phyloP scores from a whole-genome alignment of 345 rosid genomes.

The Jatropha curcas region DNA sequence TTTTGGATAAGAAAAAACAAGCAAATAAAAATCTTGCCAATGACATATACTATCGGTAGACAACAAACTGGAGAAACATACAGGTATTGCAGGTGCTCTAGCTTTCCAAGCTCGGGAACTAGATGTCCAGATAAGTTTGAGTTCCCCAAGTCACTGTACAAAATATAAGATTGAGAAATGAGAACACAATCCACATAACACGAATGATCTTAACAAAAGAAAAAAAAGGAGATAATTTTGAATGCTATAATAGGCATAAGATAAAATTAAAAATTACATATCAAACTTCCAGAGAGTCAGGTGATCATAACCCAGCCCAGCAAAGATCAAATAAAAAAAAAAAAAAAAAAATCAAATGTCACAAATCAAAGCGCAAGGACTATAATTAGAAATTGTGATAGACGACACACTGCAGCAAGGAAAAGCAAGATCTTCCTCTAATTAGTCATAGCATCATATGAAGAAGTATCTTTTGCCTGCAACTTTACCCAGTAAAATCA shows the following conservation, averaged over 20 bases:
- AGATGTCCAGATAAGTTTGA: constrained; percentile 87
- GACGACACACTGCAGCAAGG: background rate
- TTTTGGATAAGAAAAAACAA: background rate
- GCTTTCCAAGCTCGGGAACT: constrained; percentile 82
- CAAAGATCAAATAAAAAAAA: background rate
- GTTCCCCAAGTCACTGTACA: constrained; percentile 89
- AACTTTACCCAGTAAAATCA: background rate
- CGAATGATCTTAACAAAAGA: background rate
- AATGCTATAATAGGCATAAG: background rate
- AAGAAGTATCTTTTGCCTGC: too few relatives aligned
- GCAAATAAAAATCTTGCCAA: background rate
- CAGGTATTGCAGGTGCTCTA: constrained; percentile 90
- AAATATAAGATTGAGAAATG: background rate
- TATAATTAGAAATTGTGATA: background rate
- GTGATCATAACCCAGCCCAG: background rate
- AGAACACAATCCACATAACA: background rate
- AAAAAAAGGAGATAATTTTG: background rate
- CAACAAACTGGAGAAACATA: constrained; percentile 38
- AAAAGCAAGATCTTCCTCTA: background rate
- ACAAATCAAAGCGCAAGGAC: background rate
- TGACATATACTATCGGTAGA: background rate
- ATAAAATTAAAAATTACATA: background rate
- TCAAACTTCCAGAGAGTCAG: background rate
- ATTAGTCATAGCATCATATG: too few relatives aligned
- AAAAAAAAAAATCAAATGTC: background rate